These are phyloP conservation scores for Aspergillus aculeatus DNA, from an alignment of 2,329 filamentous ascomycete genomes.

Conservation along the genomic window DNA sequence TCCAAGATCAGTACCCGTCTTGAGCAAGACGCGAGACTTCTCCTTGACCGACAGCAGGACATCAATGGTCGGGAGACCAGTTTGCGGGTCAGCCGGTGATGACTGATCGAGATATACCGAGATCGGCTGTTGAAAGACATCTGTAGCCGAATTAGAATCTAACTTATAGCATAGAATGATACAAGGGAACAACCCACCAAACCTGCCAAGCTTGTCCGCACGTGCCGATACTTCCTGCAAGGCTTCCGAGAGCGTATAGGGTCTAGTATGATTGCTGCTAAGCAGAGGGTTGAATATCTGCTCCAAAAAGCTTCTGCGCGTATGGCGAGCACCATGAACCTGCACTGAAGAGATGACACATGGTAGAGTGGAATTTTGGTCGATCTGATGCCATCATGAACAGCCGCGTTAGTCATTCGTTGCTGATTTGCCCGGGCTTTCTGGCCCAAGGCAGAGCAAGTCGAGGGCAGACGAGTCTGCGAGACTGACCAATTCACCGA, in stretches of 20 bases:
- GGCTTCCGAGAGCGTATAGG: constrained; percentile 78
- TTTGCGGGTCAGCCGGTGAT: constrained; percentile 65
- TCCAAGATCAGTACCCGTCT: constrained; percentile 91
- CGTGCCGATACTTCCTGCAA: constrained; percentile 68
- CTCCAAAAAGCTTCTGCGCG: constrained; percentile 80
- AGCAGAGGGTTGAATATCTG: constrained; percentile 76
- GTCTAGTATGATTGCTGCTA: constrained; percentile 62
- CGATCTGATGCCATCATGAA: constrained; percentile 54
- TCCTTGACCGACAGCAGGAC: constrained; percentile 77
- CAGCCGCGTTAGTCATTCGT: constrained; percentile 12
- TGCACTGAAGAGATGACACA: constrained; percentile 84
- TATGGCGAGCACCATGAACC: constrained; percentile 78
- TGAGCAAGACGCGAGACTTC: constrained; percentile 78
- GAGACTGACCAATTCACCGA: constrained; percentile 61
- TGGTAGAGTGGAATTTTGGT: constrained; percentile 79
- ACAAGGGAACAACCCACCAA: constrained; percentile 60
- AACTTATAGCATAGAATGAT: not conserved
- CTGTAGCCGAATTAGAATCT: constrained; percentile 46
- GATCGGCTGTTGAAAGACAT: constrained; percentile 83
- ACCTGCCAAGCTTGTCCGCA: constrained; percentile 71
- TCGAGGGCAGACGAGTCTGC: constrained; percentile 1
- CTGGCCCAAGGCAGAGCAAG: not conserved
- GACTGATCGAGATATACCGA: constrained; percentile 79
- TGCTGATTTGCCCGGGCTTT: not conserved
- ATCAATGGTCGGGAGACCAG: constrained; percentile 68